phyloP scores from a whole-genome alignment of 2,329 filamentous ascomycete genomes.

The Rosellinia necatrix region DNA sequence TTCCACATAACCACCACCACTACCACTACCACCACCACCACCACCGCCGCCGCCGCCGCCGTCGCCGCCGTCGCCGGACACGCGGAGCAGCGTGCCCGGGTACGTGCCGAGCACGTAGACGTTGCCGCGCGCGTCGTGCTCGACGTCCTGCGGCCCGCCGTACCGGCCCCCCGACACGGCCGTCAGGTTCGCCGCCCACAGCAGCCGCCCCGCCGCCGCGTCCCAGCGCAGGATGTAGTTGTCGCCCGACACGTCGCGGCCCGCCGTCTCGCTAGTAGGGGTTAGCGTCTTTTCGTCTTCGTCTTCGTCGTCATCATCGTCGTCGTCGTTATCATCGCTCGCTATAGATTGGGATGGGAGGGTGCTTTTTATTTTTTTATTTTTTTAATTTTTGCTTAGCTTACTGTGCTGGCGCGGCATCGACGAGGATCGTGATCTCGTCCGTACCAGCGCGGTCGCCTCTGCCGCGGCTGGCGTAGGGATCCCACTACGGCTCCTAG shows the following conservation, averaged over 20 bases:
- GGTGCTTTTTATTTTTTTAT: too few relatives aligned
- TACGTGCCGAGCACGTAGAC: slow-evolving; percentile 46
- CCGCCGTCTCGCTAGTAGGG: slow-evolving; percentile 35
- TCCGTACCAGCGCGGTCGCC: too few relatives aligned
- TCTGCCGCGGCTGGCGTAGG: slow-evolving; percentile 27
- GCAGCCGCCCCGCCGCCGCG: slow-evolving; percentile 27
- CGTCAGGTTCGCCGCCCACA: slow-evolving; percentile 44
- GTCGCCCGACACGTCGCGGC: slow-evolving; percentile 43
- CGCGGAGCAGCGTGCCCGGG: slow-evolving; percentile 44
- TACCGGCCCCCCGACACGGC: slow-evolving; percentile 37
- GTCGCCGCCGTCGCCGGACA: slow-evolving; percentile 38
- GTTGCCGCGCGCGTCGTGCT: slow-evolving; percentile 43
- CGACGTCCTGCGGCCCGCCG: slow-evolving; percentile 48
- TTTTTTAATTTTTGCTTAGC: too few relatives aligned
- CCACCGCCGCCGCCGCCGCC: too few relatives aligned
- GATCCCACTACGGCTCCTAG: slow-evolving; percentile 33
- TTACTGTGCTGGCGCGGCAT: slow-evolving; percentile 43
- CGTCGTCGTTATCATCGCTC: too few relatives aligned
- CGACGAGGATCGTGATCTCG: slow-evolving; percentile 42
- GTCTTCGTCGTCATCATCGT: too few relatives aligned
- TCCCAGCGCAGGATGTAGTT: slow-evolving; percentile 46
- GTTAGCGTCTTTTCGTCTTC: too few relatives aligned
- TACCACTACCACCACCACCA: too few relatives aligned
- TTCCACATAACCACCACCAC: too few relatives aligned
- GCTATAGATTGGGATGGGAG: too few relatives aligned